Evolutionary conservation across 2,329 filamentous ascomycete species (phyloP), one percentile per base, ranked within the genome.

Genomic region (Colletotrichum sp.): DNA sequence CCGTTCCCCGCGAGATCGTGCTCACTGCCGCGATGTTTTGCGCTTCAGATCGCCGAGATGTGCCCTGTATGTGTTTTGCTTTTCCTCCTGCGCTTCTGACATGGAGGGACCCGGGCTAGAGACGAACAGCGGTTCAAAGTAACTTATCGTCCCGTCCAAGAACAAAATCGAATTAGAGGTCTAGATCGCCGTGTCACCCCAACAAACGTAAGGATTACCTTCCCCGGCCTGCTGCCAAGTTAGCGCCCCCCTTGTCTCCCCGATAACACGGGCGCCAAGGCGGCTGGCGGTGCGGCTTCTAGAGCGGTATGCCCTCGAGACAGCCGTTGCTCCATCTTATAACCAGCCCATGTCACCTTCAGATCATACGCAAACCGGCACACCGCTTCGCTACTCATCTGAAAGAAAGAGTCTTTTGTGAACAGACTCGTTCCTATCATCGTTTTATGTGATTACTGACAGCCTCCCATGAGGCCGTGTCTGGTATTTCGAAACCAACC

Each of bases 231-330:
- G 64, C 64, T 32, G 64, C 64, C 70, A 75, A 52, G 44, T 30
- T 69, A 59, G 64, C 44, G 59, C 57, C 26, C 44, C 44, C 70
- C 44, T 65, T 64, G 69, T 72, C 32, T 30, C 39, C 44, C 73
- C 64, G 79, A 64, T 34, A 65, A 68, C 62, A 68, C 59, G 44
- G 73, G 39, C 30, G 75, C 71, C 75, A 68, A 76, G 75, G 75
- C 75, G 75, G 75, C 71, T 76, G 71, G 71, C 75, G 75, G 75
- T 75, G 75, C 75, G 75, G 75, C 71, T 76, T 76, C 71, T 71
- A 32, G 36, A 52, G 59, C 59, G 52, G 63, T 55, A 62, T 63
- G 28, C 26, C 69, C 70, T 64, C 26, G 60, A 73, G 64, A 73
- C 44, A 75, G 70, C 73, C 73, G 73, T 15, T 52, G 70, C 44